These are phyloP conservation scores for Allium cepa DNA, from an alignment of 106 monocot genomes.

Conservation along the genomic window DNA sequence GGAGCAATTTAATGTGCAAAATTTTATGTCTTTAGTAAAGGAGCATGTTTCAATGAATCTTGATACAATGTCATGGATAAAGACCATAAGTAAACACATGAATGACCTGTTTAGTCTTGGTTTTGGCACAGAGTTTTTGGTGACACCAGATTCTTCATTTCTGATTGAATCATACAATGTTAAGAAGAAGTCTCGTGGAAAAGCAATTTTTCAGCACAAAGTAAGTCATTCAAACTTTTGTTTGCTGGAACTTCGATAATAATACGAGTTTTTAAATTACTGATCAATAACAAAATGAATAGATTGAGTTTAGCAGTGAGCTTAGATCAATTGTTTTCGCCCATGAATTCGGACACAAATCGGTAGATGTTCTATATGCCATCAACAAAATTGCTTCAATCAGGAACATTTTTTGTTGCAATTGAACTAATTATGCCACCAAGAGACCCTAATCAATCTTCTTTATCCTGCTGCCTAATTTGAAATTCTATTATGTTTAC, in stretches of 20 bases:
- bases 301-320: too few species aligned
- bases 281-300: too few species aligned
- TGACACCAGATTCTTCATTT: slow-evolving; percentile 49
- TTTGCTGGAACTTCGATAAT: background rate
- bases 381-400: background rate
- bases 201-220: slow-evolving; percentile 80
- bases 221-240: slow-evolving; percentile 27
- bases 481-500: background rate
- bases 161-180: slow-evolving; percentile 55
- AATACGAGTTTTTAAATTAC: background rate
- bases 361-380: too few species aligned
- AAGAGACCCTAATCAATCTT: too few species aligned
- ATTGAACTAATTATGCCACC: background rate
- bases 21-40: slow-evolving; percentile 34
- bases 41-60: slow-evolving; percentile 26
- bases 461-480: too few species aligned
- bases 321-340: too few species aligned
- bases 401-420: background rate
- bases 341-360: too few species aligned
- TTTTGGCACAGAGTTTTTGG: slow-evolving; percentile 57
- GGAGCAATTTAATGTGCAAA: slow-evolving; percentile 63
- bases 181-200: slow-evolving; percentile 44
- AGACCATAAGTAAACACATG: slow-evolving; percentile 32
- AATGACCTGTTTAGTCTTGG: slow-evolving; percentile 51
- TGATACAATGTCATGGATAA: slow-evolving; percentile 39